These are phyloP conservation scores for Pseudocercospora pini-densiflorae DNA, from an alignment of 2,329 filamentous ascomycete genomes.

Conservation along the genomic window DNA sequence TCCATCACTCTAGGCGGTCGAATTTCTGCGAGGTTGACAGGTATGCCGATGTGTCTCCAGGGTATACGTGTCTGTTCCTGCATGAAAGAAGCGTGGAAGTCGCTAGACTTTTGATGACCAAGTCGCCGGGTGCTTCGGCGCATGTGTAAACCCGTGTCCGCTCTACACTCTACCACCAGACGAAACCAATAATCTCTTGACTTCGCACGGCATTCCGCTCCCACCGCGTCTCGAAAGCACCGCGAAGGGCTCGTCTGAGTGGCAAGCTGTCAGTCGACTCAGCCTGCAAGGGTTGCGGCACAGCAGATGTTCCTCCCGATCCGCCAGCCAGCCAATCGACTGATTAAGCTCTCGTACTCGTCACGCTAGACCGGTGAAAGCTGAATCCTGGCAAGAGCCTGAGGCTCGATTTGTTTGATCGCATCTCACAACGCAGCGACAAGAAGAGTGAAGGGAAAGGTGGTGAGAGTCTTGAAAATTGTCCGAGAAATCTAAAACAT, in stretches of 20 bases:
- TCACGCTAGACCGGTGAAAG: conserved; percentile 6
- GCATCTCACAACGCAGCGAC: neutral
- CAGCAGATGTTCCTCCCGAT: neutral
- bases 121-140: neutral
- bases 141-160: neutral
- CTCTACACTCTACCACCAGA: neutral
- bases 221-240: neutral
- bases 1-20: neutral
- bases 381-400: neutral
- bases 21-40: neutral
- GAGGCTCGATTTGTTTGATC: neutral
- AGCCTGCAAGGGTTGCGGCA: neutral
- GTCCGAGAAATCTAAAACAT: neutral
- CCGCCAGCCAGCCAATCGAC: neutral
- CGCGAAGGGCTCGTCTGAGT: neutral
- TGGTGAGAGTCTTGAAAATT: neutral
- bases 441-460: neutral
- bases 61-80: neutral
- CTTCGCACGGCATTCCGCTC: neutral
- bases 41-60: neutral
- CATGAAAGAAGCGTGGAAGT: neutral
- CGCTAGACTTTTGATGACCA: neutral
- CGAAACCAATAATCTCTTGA: too few species aligned
- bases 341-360: conserved; percentile 5
- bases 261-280: neutral